Base-by-base conservation (phyloP, 495 filamentous ascomycete species). In the Pyrenula aspistea region DNA sequence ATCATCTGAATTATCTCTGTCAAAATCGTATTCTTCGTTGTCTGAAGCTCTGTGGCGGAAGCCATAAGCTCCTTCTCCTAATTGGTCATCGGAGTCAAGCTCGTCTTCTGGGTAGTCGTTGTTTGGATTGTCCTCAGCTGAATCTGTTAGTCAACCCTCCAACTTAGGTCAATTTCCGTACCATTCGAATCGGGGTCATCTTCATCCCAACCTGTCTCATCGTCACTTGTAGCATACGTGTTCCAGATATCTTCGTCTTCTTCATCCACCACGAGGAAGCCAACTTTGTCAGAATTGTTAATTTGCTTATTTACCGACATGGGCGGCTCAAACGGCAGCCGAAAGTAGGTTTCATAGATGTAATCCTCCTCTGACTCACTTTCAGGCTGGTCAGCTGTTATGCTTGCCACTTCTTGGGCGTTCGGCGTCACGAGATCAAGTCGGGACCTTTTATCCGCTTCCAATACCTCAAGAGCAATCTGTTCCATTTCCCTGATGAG, bases 81-180 rank as follows among this genome's bases (percentile, higher is more conserved):
- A 70, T 56, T 85, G 81, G 54, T 84, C 82, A 22, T 79, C 76
- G 22, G 71, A 75, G 11, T 72, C 77, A 3, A 83, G 61, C 55
- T 86, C 83, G 53, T 86, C 83, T 53, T 86, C 83, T 0, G 83
- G 83, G 59, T 86, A 86, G 57, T 86, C 83, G 57, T 83, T 83
- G 55, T 76, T 81, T 52, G 83, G 82, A 62, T 78, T 82, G 59
- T 82, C 78, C 61, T 86, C 83, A 15, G 83, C 83, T 80, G 64
- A 59, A 48, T n/a, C 52, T 47, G 48, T n/a, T 55, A 24, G 56
- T 51, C 25, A 49, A 62, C 57, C 42, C 22, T 12, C 49, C 52
- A 25, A 54, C 48, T 54, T 56, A 42, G n/a, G 20, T 10, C 25
- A 25, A 15, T 25, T 23, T 11, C 60, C 65, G 60, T 61, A 83